These are phyloP conservation scores for Metarhizium anisopliae DNA, from an alignment of 2,329 filamentous ascomycete genomes.

Conservation along the genomic window DNA sequence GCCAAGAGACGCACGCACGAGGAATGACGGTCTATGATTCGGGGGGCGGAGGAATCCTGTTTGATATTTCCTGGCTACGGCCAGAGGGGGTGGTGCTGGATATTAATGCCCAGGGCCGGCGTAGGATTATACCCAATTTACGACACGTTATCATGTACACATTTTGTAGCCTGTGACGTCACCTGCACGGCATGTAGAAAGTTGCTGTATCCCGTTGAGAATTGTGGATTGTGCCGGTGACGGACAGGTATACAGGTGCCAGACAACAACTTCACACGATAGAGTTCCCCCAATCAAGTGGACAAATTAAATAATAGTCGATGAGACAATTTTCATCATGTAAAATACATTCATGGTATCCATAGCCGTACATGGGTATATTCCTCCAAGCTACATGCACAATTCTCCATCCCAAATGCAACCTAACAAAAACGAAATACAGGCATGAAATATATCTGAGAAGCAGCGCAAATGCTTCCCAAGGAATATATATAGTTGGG, in stretches of 20 bases:
- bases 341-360: conserved; percentile 1
- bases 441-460: background rate
- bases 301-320: background rate
- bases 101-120: background rate
- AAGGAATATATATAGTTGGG: background rate
- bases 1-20: conserved; percentile 5
- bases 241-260: too few relatives aligned
- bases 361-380: conserved; percentile 6
- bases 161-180: background rate
- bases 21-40: background rate
- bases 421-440: background rate
- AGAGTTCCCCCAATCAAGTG: too few relatives aligned
- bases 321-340: background rate
- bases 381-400: background rate
- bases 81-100: background rate
- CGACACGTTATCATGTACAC: background rate
- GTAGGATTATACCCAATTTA: background rate
- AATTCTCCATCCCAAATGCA: background rate
- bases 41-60: background rate
- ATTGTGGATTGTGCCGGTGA: background rate
- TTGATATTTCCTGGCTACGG: background rate
- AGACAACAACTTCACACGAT: too few relatives aligned
- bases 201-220: background rate
- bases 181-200: background rate
- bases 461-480: background rate